Base-by-base conservation (phyloP, 2,329 filamentous ascomycete species). In the Penicillium sp. region DNA sequence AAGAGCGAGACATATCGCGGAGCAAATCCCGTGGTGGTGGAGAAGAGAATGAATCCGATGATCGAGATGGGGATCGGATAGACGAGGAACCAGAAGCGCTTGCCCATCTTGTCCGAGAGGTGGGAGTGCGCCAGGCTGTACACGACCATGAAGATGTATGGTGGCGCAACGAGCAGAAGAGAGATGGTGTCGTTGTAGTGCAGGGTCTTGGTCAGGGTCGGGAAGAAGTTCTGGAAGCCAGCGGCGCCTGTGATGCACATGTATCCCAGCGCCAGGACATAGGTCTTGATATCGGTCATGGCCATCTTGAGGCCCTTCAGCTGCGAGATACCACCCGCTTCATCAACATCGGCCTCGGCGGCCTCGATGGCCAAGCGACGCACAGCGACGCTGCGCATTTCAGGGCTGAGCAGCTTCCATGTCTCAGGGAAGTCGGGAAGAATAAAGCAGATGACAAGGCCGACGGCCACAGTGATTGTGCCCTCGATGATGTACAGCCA, bases 191-290 rank as follows among this genome's bases (percentile, higher is more conserved):
- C 50, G 53, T 51, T 59, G 55, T 72, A 73, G 24, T 68, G 66
- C 11, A 79, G 65, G 0, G 74, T 75, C 55, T 51, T 61, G 33
- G 69, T 79, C 54, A 75, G 69, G 0, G 76, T 74, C 0, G 77
- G 77, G 62, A 79, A 79, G 68, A 80, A 82, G 62, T 79, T 78
- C 47, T 79, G 76, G 59, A 80, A 78, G 1, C 75, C 76, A 3
- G 56, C 50, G 1, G 57, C 73, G 6, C 73, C 74, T 1, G 72
- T 76, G 47, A 76, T 74, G 47, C 71, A 67, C 63, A 75, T 70
- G 58, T 76, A 77, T 4, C 68, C 71, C 8, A 75, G 43, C 11
- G 63, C 53, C 13, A 71, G 58, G 6, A 73, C 60, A 54, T 74
- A 77, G 3, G 73, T 75, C 56, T 78, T 78, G 34, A 72, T 66